These are phyloP conservation scores for Arachnopeziza araneosa DNA, from an alignment of 2,329 filamentous ascomycete species.

Conservation along the genomic window DNA sequence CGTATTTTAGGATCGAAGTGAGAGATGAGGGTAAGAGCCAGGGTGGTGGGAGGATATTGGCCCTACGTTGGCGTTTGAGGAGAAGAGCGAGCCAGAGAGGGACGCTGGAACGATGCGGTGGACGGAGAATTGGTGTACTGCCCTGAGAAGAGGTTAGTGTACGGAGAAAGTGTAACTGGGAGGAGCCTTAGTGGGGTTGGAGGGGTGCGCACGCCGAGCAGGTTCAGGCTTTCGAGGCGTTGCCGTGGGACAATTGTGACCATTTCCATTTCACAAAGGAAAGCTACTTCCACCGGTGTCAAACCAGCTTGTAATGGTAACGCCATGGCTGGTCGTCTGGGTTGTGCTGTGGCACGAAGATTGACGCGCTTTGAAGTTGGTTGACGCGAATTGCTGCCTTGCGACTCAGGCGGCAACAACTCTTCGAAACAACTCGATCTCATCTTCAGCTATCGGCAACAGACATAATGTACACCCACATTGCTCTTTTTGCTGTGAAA, in stretches of 20 bases:
- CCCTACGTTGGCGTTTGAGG: slow-evolving; percentile 87
- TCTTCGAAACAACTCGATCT: not conserved
- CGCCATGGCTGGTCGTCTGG: slow-evolving; percentile 23
- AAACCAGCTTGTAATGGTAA: slow-evolving; percentile 44
- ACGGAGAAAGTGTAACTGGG: slow-evolving; percentile 1
- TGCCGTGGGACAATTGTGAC: slow-evolving; percentile 91
- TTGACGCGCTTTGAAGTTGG: slow-evolving; percentile 11
- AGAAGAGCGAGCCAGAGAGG: slow-evolving; percentile 94
- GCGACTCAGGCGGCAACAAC: not conserved
- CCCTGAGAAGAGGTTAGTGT: slow-evolving; percentile 50
- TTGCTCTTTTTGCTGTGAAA: not conserved
- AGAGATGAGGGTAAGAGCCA: slow-evolving; percentile 81
- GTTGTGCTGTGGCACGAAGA: not conserved
- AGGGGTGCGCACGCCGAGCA: slow-evolving; percentile 70
- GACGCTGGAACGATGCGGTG: slow-evolving; percentile 71
- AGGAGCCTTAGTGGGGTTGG: slow-evolving; percentile 25
- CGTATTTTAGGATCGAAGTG: slow-evolving; percentile 69
- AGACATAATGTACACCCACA: not conserved
- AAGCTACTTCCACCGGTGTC: slow-evolving; percentile 82
- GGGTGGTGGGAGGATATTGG: slow-evolving; percentile 84
- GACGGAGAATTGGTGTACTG: slow-evolving; percentile 66
- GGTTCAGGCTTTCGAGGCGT: slow-evolving; percentile 75
- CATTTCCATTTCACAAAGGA: slow-evolving; percentile 95
- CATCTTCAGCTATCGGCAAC: not conserved
- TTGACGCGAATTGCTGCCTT: slow-evolving; percentile 1